A percentile compares a stretch with the other conserved stretches of the same genome.
Evolutionary conservation across 805 yeast species (phyloP).

Genomic region (Ogataea pini): DNA sequence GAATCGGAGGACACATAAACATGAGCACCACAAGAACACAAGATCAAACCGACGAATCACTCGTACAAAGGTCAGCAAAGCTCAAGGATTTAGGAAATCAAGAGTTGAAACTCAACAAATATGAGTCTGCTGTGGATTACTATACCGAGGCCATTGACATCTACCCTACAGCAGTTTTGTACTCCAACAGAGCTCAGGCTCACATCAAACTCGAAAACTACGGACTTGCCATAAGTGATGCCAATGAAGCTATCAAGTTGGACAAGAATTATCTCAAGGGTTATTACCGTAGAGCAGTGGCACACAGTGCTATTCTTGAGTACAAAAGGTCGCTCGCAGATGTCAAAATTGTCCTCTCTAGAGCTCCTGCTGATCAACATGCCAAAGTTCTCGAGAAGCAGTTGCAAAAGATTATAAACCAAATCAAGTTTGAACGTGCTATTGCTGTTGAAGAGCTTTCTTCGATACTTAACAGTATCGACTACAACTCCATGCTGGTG

Average conservation of each 20-base stretch:
- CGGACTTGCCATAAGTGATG: slow-evolving; percentile 82
- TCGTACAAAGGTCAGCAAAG: slow-evolving; percentile 36
- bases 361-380: slow-evolving; percentile 66
- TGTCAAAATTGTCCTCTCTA: slow-evolving; percentile 59
- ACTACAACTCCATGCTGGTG: slow-evolving; percentile 47
- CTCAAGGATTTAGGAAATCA: slow-evolving; percentile 74
- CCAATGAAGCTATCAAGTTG: slow-evolving; percentile 65
- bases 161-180: slow-evolving; percentile 64
- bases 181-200: slow-evolving; percentile 88
- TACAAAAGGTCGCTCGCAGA: slow-evolving; percentile 74
- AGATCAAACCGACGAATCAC: not conserved
- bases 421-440: slow-evolving; percentile 81
- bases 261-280: slow-evolving; percentile 75
- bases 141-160: slow-evolving; percentile 77
- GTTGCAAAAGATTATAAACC: slow-evolving; percentile 64
- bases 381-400: slow-evolving; percentile 65
- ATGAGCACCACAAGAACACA: not conserved
- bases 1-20: not conserved
- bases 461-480: slow-evolving; percentile 47
- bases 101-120: slow-evolving; percentile 65
- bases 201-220: slow-evolving; percentile 83
- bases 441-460: slow-evolving; percentile 69
- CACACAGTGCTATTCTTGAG: slow-evolving; percentile 72
- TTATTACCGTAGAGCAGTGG: slow-evolving; percentile 83
- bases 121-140: slow-evolving; percentile 60